A percentile compares a stretch with the other conserved stretches of the same genome.
Conservation (phyloP, 148 eudicot genomes). For the Diospyros kaki region DNA sequence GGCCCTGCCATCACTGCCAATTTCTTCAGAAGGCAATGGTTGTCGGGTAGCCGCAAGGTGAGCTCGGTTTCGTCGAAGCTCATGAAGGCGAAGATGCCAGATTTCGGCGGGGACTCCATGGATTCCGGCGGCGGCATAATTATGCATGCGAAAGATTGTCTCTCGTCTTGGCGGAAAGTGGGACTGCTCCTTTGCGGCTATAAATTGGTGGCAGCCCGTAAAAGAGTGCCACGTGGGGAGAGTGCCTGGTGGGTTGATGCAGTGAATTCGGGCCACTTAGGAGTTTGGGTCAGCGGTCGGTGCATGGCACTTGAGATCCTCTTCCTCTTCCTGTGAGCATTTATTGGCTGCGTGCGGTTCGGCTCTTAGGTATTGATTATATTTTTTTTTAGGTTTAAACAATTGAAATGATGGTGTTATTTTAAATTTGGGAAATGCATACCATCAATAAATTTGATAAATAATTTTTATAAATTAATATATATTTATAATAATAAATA, state of each 20-base stretch:
- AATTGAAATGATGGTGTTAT: too few species aligned
- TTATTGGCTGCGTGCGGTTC: too few species aligned
- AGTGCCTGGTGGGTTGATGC: neutral
- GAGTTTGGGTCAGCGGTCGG: neutral
- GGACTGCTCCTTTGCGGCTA: too few species aligned
- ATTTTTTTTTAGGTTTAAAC: too few species aligned
- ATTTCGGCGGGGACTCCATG: neutral
- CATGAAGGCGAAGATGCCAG: neutral
- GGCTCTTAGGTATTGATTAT: too few species aligned
- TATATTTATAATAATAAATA: too few species aligned
- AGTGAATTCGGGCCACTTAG: neutral
- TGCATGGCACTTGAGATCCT: neutral
- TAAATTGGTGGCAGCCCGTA: neutral
- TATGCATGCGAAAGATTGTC: neutral
- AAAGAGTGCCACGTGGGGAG: neutral
- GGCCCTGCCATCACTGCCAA: neutral
- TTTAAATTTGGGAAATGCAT: too few species aligned
- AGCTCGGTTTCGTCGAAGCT: slow-evolving; percentile 6
- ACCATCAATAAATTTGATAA: too few species aligned
- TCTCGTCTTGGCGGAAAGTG: too few species aligned
- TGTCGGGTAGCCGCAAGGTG: neutral
- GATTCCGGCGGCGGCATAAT: neutral
- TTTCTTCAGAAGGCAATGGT: neutral
- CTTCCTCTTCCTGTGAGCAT: neutral
- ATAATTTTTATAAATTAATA: too few species aligned